phyloP scores from a whole-genome alignment of 164 flowering plant species.

The Kingdonia uniflora region DNA sequence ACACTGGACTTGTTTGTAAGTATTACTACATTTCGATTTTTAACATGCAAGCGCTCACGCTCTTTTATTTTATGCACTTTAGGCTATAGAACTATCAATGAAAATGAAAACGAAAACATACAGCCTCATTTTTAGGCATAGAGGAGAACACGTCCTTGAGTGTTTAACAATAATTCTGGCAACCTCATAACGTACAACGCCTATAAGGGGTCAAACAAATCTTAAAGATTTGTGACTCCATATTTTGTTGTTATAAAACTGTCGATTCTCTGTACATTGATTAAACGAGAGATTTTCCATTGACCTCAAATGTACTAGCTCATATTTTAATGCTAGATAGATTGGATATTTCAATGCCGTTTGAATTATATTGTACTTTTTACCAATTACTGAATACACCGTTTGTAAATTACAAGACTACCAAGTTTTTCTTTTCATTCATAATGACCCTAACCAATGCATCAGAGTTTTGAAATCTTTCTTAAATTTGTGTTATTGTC shows the following conservation, averaged over 20 bases:
- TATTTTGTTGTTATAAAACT: no score
- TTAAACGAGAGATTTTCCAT: no score
- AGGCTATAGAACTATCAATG: background rate
- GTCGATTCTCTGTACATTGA: no score
- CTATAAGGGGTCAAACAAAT: background rate
- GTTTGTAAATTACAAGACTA: background rate
- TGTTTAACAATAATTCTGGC: background rate
- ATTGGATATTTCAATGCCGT: background rate
- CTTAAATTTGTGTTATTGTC: no score
- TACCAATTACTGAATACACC: background rate
- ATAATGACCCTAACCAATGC: background rate
- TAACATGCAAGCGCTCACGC: background rate
- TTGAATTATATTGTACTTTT: background rate
- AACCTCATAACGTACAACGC: background rate
- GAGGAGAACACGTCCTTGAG: no score
- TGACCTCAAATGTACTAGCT: no score
- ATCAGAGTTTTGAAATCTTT: background rate
- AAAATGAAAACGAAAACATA: background rate
- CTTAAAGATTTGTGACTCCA: no score
- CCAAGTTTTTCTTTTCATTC: background rate
- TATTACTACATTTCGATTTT: slow-evolving; percentile 9
- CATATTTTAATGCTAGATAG: no score
- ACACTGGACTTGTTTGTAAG: slow-evolving; percentile 94
- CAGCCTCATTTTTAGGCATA: background rate
- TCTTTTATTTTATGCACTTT: background rate